Percentiles rank a stretch among this genome's conserved stretches.
Evolutionary conservation across 345 rosid species (phyloP).

Genomic region (Acer negundo): DNA sequence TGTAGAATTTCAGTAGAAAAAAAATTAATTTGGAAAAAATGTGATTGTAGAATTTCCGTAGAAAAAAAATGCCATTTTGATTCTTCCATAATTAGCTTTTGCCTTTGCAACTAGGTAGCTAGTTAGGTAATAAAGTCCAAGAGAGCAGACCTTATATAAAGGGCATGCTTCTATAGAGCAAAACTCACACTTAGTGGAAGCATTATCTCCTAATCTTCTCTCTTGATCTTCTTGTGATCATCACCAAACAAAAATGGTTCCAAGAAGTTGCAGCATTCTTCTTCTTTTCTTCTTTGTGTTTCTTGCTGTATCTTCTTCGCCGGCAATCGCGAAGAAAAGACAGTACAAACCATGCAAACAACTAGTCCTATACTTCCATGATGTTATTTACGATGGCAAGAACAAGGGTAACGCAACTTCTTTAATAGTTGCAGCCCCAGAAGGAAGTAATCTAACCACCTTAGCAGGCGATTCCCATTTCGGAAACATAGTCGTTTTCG

Average conservation of each 20-base stretch:
- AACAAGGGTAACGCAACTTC: slow-evolving; percentile 47
- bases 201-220: neutral
- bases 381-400: slow-evolving; percentile 51
- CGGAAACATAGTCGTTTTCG: slow-evolving; percentile 47
- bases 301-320: slow-evolving; percentile 1
- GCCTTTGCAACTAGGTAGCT: too few species aligned
- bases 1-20: too few species aligned
- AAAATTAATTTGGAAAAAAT: neutral
- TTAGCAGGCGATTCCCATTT: slow-evolving; percentile 37
- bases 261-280: slow-evolving; percentile 2
- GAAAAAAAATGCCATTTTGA: neutral
- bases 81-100: neutral
- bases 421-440: slow-evolving; percentile 44
- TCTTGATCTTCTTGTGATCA: too few species aligned
- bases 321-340: neutral
- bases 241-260: slow-evolving; percentile 5
- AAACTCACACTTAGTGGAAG: neutral
- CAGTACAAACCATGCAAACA: slow-evolving; percentile 40
- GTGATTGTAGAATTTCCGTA: neutral
- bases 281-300: slow-evolving; percentile 9
- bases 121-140: too few species aligned
- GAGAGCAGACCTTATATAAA: neutral
- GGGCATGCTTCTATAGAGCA: neutral
- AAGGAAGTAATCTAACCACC: slow-evolving; percentile 35
- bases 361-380: slow-evolving; percentile 46